Evolutionary conservation across 208 protist species (phyloP), one percentile per base, ranked within the genome.

Genomic region (Strigomonas culicis): DNA sequence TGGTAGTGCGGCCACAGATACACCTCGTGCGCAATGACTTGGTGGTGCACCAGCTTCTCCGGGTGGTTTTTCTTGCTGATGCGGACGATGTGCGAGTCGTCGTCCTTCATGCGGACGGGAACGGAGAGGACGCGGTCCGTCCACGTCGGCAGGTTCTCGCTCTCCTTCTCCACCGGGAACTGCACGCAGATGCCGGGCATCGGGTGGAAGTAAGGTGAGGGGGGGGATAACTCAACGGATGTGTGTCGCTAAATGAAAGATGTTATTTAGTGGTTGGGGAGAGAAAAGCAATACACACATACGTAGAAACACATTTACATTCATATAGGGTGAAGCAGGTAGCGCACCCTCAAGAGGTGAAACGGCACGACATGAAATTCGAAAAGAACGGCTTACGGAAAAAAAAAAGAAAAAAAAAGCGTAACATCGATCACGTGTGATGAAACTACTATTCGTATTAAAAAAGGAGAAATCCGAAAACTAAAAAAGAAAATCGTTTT

Each of bases 121-220:
- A 31, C 43, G 39, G 53, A 44, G 28, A 64, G 44, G 21, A 58
- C 28, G 21, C 55, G 67, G 25, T 44, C n/a, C 8, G 21, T 32
- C 59, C 44, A 64, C 27, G 28, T 30, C n/a, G 17, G 51, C 19
- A 8, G 19, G 43, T 1, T 47, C 36, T 66, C 4, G 46, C 43
- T 59, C 44, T 72, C 43, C 34, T 72, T 61, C 31, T 72, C 39
- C 24, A 66, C 63, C 17, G 28, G 19, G 28, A 59, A 53, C 44
- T 68, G 52, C 47, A 70, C 55, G 13, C 17, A 27, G 7, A 24
- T 44, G 47, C 7, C 7, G 10, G 4, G 34, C 10, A 13, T 10
- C 34, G 34, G 21, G 24, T n/a, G 13, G 17, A 49, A 6, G 10
- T 39, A n/a, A 8, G 55, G 31, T 32, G 32, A 27, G 34, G 19